A percentile compares a stretch with the other conserved stretches of the same genome.
phyloP scores from a whole-genome alignment of 192 early-diverging fungal species.

The Rhizoclosmatium sp. region DNA sequence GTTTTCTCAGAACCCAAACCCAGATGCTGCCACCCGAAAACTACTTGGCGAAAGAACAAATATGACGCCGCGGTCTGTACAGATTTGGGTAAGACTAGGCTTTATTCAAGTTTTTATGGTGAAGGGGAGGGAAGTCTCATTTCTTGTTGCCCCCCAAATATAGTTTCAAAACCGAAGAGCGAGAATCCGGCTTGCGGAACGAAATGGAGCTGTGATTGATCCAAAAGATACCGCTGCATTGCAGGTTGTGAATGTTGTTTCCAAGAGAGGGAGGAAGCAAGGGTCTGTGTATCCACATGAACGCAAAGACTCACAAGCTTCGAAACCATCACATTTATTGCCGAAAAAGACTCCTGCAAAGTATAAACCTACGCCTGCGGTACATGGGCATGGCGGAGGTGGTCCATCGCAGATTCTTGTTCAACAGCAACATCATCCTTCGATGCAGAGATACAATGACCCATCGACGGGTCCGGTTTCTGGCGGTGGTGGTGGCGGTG shows the following conservation, averaged over 20 bases:
- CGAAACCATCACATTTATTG: neutral
- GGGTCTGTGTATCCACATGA: slow-evolving; percentile 12
- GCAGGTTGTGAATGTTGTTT: slow-evolving; percentile 8
- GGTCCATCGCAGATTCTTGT: too few relatives aligned
- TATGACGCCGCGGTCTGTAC: slow-evolving; percentile 21
- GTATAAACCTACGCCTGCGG: slow-evolving; percentile 20
- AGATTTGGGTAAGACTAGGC: slow-evolving; percentile 16
- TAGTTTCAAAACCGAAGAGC: slow-evolving; percentile 31
- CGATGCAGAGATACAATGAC: too few relatives aligned
- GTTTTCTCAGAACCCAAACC: slow-evolving; percentile 31
- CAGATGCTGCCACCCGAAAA: slow-evolving; percentile 7
- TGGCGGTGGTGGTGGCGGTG: too few relatives aligned
- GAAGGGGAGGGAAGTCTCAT: neutral
- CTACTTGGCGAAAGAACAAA: neutral
- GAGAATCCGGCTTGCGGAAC: slow-evolving; percentile 15
- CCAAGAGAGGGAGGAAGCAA: slow-evolving; percentile 19
- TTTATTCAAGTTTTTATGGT: neutral
- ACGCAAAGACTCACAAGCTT: neutral
- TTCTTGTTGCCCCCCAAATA: neutral
- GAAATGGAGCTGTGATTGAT: slow-evolving; percentile 17
- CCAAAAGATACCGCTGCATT: slow-evolving; percentile 23
- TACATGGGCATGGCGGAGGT: neutral
- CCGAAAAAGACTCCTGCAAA: slow-evolving; percentile 2
- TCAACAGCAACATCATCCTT: too few relatives aligned
- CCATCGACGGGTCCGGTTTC: too few relatives aligned